Evolutionary conservation across 176 grass and related monocot genomes (phyloP).

Genomic region (Stipa capillata): DNA sequence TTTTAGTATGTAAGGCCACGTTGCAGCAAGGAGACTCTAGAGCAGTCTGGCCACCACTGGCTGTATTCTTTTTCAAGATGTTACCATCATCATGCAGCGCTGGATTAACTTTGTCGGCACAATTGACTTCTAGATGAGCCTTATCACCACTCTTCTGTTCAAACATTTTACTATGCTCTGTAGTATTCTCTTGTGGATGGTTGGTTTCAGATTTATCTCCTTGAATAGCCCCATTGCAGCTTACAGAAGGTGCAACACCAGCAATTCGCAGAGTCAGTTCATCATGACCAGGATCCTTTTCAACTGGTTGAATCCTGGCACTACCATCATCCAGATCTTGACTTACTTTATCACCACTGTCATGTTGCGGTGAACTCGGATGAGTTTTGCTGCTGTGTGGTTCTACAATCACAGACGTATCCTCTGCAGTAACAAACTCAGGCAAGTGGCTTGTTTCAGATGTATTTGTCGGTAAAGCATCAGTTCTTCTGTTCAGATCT

Average conservation of each 20-base stretch:
- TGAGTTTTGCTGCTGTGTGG: neutral
- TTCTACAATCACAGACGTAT: neutral
- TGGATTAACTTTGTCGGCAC: neutral
- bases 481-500: neutral
- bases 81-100: conserved; percentile 1
- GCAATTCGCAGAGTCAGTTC: neutral
- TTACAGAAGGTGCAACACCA: neutral
- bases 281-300: neutral
- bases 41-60: neutral
- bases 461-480: conserved; percentile 2
- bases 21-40: neutral
- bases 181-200: neutral
- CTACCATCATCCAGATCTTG: conserved; percentile 1
- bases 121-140: neutral
- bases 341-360: conserved; percentile 3
- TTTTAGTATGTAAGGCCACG: neutral
- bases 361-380: conserved; percentile 1
- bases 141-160: neutral
- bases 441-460: neutral
- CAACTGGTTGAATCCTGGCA: neutral
- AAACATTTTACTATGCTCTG: neutral
- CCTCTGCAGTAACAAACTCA: neutral
- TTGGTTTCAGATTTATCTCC: conserved; percentile 2
- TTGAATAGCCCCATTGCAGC: neutral
- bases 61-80: neutral